A percentile compares a stretch with the other conserved stretches of the same genome.
Evolutionary conservation across 225 moss, liverwort and hornwort species (phyloP).

Genomic region (Neckera pumila): DNA sequence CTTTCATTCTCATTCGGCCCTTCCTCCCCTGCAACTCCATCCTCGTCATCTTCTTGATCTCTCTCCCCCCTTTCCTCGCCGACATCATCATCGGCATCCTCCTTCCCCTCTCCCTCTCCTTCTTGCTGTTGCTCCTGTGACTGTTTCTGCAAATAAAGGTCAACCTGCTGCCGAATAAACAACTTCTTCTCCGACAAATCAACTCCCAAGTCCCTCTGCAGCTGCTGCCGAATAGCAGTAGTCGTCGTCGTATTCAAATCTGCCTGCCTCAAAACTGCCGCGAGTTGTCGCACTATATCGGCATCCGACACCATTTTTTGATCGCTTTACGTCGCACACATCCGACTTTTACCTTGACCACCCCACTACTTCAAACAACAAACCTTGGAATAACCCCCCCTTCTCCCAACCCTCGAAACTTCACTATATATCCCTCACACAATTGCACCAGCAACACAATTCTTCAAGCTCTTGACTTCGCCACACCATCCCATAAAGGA

Average conservation of each 20-base stretch:
- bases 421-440: slow-evolving; percentile 1
- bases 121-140: slow-evolving; percentile 21
- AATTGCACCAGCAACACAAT: neutral
- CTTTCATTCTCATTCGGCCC: slow-evolving; percentile 24
- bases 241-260: slow-evolving; percentile 68
- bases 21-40: neutral
- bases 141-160: slow-evolving; percentile 47
- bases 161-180: slow-evolving; percentile 76
- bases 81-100: neutral
- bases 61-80: neutral
- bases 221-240: slow-evolving; percentile 64
- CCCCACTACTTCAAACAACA: neutral
- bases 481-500: neutral
- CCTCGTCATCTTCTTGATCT: neutral
- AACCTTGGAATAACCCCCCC: neutral
- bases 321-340: neutral
- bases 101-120: neutral
- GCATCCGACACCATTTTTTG: slow-evolving; percentile 71
- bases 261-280: slow-evolving; percentile 50
- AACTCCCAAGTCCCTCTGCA: slow-evolving; percentile 67
- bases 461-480: neutral
- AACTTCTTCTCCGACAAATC: slow-evolving; percentile 69
- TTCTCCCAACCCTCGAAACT: neutral
- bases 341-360: neutral
- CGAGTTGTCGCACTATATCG: slow-evolving; percentile 72